Percentiles rank a stretch among this genome's conserved stretches.
Conservation (phyloP, 1,284 basidiomycete genomes). For the Ganoderma boninense region DNA sequence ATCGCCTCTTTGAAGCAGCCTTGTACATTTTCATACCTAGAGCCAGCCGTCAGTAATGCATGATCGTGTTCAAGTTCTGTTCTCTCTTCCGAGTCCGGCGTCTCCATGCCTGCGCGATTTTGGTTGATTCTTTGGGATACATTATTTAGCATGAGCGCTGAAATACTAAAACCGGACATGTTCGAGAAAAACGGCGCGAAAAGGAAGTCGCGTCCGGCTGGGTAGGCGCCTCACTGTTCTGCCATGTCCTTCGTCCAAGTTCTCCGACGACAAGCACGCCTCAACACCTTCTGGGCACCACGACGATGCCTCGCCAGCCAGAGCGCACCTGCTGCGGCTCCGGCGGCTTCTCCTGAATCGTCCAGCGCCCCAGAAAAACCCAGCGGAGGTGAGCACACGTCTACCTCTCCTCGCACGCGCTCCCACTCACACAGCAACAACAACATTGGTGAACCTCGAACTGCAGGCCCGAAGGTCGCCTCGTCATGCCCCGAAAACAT, state of each 20-base stretch:
- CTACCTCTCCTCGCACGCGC: neutral
- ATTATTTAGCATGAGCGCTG: neutral
- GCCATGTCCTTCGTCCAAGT: constrained; percentile 40
- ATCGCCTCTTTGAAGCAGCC: neutral
- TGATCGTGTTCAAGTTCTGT: neutral
- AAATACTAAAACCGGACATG: neutral
- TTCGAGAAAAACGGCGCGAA: neutral
- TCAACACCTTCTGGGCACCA: constrained; percentile 33
- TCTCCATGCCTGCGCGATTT: neutral
- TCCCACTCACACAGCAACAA: neutral
- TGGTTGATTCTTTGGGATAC: neutral
- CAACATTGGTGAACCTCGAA: neutral
- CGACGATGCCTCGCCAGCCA: constrained; percentile 35
- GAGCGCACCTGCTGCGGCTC: constrained; percentile 24
- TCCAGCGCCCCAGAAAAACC: constrained; percentile 13
- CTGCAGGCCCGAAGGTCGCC: constrained; percentile 16
- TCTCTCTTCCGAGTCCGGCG: too few relatives aligned
- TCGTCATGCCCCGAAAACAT: constrained; percentile 79
- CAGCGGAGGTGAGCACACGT: constrained; percentile 18
- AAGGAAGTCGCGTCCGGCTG: neutral
- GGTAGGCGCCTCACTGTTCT: neutral
- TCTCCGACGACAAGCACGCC: constrained; percentile 37
- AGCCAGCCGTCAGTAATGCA: neutral
- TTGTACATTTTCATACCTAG: neutral
- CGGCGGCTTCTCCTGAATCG: constrained; percentile 1